Base-by-base conservation (phyloP, 1,284 basidiomycete genomes). In the Hemileia vastatrix region DNA sequence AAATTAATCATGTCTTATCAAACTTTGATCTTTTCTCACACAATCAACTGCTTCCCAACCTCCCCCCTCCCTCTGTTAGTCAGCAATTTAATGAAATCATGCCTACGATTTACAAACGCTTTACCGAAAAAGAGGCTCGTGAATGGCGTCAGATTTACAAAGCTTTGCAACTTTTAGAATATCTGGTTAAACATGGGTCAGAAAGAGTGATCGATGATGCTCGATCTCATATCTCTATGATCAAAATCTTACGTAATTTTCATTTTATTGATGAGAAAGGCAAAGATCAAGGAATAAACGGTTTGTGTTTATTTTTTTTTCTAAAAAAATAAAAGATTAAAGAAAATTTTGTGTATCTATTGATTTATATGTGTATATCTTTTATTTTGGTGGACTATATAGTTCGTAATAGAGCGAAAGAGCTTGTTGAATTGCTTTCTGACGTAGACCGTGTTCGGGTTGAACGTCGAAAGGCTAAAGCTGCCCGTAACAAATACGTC, bases 71-170 rank as follows among this genome's bases (percentile, higher is more conserved):
- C n/a, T 19, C 55, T 55, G 32, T 45, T 73, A 93, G 90, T 79
- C 90, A 94, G 80, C 85, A 94, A 70, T 99, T 99, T 79, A 98
- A 98, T 78, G 95, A 99, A 80, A 92, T 98, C 74, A 97, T 99
- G 92, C 94, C 95, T 1, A 87, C 86, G 72, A 96, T 97, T 71
- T 98, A 96, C 77, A 82, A 86, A 56, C 65, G 72, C 51, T 79
- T 79, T 65, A 78, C 78, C 61, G 89, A 93, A 77, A 97, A 96
- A 79, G 95, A 98, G 77, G 95, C 95, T 0, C 81, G 87, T 31
- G 91, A 99, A 76, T 99, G 94, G 94, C 82, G 94, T 45, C 93
- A 98, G 78, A 98, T 99, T 67, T 99, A 99, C 83, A 99, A 99
- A 82, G 67, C 66, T n/a, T 80, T 96, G 15, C 89, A 93, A 78